Evolutionary conservation across 768 basidiomycete genomes (phyloP), one percentile per base, ranked within the genome.

Genomic region (Lactarius indigo): DNA sequence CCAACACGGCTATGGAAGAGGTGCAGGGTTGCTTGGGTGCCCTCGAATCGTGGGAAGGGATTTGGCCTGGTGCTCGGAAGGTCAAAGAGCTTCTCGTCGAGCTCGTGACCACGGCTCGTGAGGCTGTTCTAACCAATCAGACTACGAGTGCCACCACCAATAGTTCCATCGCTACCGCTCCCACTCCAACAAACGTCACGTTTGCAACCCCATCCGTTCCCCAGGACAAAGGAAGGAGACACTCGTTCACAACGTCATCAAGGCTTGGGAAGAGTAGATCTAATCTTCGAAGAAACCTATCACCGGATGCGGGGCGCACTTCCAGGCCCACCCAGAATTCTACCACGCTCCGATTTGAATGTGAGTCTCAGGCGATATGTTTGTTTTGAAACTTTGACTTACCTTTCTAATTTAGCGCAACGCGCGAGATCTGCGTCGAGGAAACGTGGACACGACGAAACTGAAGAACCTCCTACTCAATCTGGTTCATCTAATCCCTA

Each of bases 11-110:
- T 15, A 87, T 94, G 87, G 89, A 91, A 8, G 92, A 94, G 78
- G 92, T 89, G 9, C 87, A 83, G 75, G 87, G 85, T 64, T 87
- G 90, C 42, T 76, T 94, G 42, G 74, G 77, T 31, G 88, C 91
- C 30, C 79, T 94, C 63, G 88, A 88, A 73, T 85, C 86, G 7
- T 92, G 91, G 88, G 92, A 93, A 74, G 90, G 90, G 1, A 82
- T 85, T 64, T 94, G 93, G 93, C 92, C 92, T 26, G 92, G 92
- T 18, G 92, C 91, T 68, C 83, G 86, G 50, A 94, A 94, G 76
- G 92, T 92, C 81, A 92, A 87, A 76, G 91, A 92, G 73, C 77
- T 93, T 47, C 84, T 93, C 44, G 77, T 82, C 55, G 90, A 91
- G 69, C 79, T 92, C 59, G 83, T 85, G 37, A 86, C 78, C 52